Conservation (phyloP, 805 yeast species). For the Pichia deserticola region DNA sequence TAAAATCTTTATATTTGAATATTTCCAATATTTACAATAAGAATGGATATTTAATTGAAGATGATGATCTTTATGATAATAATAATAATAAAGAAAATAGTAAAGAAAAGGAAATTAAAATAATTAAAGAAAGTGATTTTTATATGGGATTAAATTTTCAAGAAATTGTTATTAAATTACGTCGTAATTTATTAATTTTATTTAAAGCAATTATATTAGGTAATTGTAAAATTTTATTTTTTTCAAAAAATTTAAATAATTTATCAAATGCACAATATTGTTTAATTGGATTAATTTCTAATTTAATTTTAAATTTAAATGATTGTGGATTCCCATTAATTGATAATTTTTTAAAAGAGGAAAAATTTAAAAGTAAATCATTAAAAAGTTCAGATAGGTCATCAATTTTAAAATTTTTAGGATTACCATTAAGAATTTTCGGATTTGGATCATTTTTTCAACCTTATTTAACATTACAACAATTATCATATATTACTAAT, state of each 20-base stretch:
- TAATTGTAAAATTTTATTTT: conserved; percentile 69
- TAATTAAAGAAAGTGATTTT: conserved; percentile 48
- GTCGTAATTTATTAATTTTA: conserved; percentile 51
- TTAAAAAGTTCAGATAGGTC: conserved; percentile 71
- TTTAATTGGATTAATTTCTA: conserved; percentile 76
- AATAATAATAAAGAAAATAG: background rate
- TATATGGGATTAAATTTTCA: conserved; percentile 70
- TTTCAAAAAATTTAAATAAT: conserved; percentile 70
- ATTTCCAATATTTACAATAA: conserved; percentile 37
- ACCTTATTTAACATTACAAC: conserved; percentile 93
- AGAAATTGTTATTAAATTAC: conserved; percentile 52
- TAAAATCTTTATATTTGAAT: conserved; percentile 65
- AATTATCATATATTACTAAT: conserved; percentile 61
- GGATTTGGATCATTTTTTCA: conserved; percentile 82
- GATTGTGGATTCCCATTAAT: conserved; percentile 76
- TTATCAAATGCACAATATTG: conserved; percentile 81
- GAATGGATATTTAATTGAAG: conserved; percentile 22
- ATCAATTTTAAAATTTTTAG: conserved; percentile 72
- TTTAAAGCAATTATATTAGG: conserved; percentile 65
- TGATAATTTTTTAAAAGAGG: conserved; percentile 37
- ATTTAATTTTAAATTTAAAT: conserved; percentile 60
- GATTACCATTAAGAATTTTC: conserved; percentile 81
- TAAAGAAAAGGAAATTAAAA: conserved; percentile 11
- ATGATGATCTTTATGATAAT: conserved; percentile 26
- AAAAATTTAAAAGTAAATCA: conserved; percentile 52